Evolutionary conservation across 2,329 filamentous ascomycete species (phyloP), one percentile per base, ranked within the genome.

Genomic region (Fusarium praegraminearum): DNA sequence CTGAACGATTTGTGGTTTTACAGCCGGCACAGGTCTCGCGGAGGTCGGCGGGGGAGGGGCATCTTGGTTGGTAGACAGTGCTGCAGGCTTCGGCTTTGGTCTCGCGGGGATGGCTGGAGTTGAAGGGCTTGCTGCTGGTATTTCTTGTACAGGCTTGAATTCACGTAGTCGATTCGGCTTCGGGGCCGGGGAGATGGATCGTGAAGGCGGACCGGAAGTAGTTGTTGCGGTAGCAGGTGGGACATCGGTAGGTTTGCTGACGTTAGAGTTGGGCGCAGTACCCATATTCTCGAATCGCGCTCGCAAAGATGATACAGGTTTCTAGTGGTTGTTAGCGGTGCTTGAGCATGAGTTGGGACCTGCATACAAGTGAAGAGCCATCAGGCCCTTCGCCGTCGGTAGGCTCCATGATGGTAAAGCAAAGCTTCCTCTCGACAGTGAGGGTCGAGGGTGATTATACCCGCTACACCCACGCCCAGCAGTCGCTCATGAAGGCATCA

Each of bases 211-310:
- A 41, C 69, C 57, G 44, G 74, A 65, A 43, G 72, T 47, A 50
- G 75, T 69, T 50, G 73, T 61, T 43, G 70, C 45, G 16, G 75
- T 69, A 55, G 74, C 41, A 36, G 71, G 56, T 24, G 72, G 67
- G 53, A 62, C 28, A 56, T 74, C 69, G 55, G 52, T 45, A 52
- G 67, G 58, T 58, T 71, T 74, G 50, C 57, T 72, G 69, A 53
- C 65, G 63, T 41, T 74, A 30, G 43, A 50, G 56, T 57, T 68
- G 51, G 57, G 52, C 65, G 65, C 68, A 54, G 67, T 63, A 65
- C 75, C 76, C 72, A 95, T 89, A 76, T 91, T 93, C 83, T 96
- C 93, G 78, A 95, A 96, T 74, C 92, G 90, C 68, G 91, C 93
- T 66, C 90, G 87, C 65, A 96, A 84, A 53, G 92, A 94, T 53